Base-by-base conservation (phyloP, 495 filamentous ascomycete genomes). In the Chaetomidium leptoderma region DNA sequence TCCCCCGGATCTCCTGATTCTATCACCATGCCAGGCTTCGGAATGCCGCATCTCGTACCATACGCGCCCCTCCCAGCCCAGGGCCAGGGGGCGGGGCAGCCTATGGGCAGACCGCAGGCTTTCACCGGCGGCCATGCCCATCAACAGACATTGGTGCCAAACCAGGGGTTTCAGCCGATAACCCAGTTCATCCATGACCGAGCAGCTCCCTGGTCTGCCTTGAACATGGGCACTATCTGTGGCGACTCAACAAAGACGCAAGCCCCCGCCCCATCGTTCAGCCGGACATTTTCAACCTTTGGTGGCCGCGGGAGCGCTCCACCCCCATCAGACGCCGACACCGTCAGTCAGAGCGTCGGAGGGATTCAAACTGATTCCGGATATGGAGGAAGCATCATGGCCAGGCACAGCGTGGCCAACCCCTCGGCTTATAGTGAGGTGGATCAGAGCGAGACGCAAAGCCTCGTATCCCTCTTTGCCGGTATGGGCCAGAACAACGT, bases 341-440 rank as follows among this genome's bases (percentile, higher is more conserved):
- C 81, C 21, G 30, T 82, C 54, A 73, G 70, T 36, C 78, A 76
- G 30, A 73, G 75, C 16, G 71, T 74, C 10, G n/a, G 27, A 6
- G 50, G 49, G 9, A 63, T 76, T 24, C 71, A 74, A 2, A 81
- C 77, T 2, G 86, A 90, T 63, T 89, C 86, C 7, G 86, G 81
- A 14, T 89, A 88, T 65, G 81, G 75, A 10, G 86, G 79, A n/a
- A n/a, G n/a, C n/a, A n/a, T n/a, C 53, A 66, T 67, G 48, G 56
- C 63, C 19, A 69, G 66, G 23, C 68, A 65, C 16, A 76, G 72
- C 52, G 65, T 73, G 45, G 72, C 75, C 0, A 76, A 79, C 11
- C 73, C 69, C 9, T 86, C 83, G 0, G 71, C 79, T 8, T 74
- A 70, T 21, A 73, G 76, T 19, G 52, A 76, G 19, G 42, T 64